Conservation (phyloP, 2,329 filamentous ascomycete species). For the Aureobasidium uvarum region DNA sequence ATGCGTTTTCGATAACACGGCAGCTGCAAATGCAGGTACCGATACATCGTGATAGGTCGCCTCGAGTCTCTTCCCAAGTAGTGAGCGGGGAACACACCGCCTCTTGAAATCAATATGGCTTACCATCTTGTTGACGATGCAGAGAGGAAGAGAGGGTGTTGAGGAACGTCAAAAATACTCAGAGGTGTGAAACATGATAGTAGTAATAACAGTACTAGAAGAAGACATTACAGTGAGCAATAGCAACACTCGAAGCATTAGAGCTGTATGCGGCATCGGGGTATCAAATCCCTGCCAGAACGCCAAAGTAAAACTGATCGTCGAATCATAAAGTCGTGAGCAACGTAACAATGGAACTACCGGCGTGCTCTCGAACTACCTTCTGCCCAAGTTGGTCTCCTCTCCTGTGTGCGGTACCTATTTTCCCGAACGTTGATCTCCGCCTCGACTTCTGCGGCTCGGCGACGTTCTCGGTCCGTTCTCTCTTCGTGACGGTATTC, state of each 20-base stretch:
- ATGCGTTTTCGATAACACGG: conserved; percentile 4
- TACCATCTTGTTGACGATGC: not conserved
- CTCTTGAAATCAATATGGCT: not conserved
- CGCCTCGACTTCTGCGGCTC: not conserved
- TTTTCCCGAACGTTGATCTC: not conserved
- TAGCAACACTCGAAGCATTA: not conserved
- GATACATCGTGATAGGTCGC: not conserved
- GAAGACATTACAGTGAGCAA: not conserved
- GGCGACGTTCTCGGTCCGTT: not conserved
- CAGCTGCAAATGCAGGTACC: not conserved
- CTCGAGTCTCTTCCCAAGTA: not conserved
- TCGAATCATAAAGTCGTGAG: conserved; percentile 12
- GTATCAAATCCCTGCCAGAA: conserved; percentile 8
- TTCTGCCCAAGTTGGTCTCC: conserved; percentile 13
- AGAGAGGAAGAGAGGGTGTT: not conserved
- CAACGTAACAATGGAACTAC: not conserved
- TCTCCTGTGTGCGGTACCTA: conserved; percentile 16
- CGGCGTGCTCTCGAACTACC: conserved; percentile 2
- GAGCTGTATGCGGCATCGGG: not conserved
- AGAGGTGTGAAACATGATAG: not conserved
- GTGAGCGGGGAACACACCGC: conserved; percentile 3
- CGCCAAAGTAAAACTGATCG: conserved; percentile 5
- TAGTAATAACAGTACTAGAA: not conserved
- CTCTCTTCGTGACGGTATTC: conserved; percentile 20
- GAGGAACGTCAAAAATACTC: not conserved